Conservation (phyloP, 306 rosid species). For the Trifolium pratense region DNA sequence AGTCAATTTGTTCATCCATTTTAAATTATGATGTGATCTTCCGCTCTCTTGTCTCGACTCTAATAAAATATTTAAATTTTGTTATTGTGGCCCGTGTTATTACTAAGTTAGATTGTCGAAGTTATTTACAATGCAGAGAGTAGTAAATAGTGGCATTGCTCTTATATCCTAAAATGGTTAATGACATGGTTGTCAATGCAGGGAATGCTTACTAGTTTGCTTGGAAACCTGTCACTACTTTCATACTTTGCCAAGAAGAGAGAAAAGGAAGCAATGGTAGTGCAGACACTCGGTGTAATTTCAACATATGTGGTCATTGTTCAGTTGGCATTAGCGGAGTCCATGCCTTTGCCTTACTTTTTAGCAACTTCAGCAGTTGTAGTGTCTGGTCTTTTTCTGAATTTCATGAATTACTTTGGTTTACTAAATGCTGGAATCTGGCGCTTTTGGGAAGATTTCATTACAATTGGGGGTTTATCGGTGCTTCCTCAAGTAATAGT, state of each 20-base stretch:
- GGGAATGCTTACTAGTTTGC: slow-evolving; percentile 87
- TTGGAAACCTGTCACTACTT: slow-evolving; percentile 83
- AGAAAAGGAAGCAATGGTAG: slow-evolving; percentile 82
- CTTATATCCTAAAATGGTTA: slow-evolving; percentile 26
- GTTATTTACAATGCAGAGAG: not conserved
- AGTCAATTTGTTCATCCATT: slow-evolving; percentile 1
- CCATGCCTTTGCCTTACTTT: slow-evolving; percentile 82
- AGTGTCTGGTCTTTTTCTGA: slow-evolving; percentile 70
- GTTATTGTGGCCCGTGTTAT: not conserved
- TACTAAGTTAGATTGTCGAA: not conserved
- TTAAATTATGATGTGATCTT: not conserved
- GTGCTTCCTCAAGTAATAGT: slow-evolving; percentile 77
- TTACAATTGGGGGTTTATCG: slow-evolving; percentile 85
- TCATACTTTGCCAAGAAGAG: slow-evolving; percentile 90
- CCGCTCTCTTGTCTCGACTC: not conserved
- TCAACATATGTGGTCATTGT: slow-evolving; percentile 66
- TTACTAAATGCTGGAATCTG: slow-evolving; percentile 67
- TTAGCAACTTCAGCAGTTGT: slow-evolving; percentile 65
- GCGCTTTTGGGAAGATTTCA: slow-evolving; percentile 84
- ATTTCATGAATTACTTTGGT: slow-evolving; percentile 74
- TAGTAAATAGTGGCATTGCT: slow-evolving; percentile 7
- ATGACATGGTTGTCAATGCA: slow-evolving; percentile 49
- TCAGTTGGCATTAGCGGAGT: slow-evolving; percentile 81
- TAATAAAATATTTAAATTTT: not conserved
- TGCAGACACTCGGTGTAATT: slow-evolving; percentile 79